These are phyloP conservation scores for Fusarium sp. DNA, from an alignment of 2,329 filamentous ascomycete species.

Conservation along the genomic window DNA sequence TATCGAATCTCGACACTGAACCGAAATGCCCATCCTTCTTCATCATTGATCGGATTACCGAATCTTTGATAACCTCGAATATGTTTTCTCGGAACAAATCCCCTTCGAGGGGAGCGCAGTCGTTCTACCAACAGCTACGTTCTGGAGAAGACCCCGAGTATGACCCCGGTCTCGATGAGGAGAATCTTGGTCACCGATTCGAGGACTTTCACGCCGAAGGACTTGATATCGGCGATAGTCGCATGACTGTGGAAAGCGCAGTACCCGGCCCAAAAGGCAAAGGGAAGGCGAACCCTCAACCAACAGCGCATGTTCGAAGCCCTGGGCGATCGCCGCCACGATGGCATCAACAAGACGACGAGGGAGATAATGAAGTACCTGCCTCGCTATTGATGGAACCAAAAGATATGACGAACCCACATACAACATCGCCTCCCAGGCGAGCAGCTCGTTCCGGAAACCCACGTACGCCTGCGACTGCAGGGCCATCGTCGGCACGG, in stretches of 20 bases:
- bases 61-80: constrained; percentile 57
- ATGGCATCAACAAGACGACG: constrained; percentile 57
- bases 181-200: constrained; percentile 64
- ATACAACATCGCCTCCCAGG: constrained; percentile 27
- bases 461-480: constrained; percentile 25
- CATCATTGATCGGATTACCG: constrained; percentile 16
- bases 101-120: constrained; percentile 46
- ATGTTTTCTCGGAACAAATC: constrained; percentile 58
- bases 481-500: constrained; percentile 57
- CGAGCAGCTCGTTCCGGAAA: constrained; percentile 27
- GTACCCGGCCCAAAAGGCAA: constrained; percentile 39
- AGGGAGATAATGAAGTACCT: constrained; percentile 70
- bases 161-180: constrained; percentile 60
- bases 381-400: constrained; percentile 71
- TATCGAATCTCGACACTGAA: neutral
- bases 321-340: constrained; percentile 27
- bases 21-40: constrained; percentile 31
- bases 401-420: constrained; percentile 48
- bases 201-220: constrained; percentile 61
- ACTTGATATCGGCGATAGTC: constrained; percentile 60
- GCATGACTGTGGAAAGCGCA: constrained; percentile 55
- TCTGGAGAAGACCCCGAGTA: constrained; percentile 55
- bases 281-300: constrained; percentile 14
- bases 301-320: constrained; percentile 25
- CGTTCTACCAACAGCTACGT: constrained; percentile 64